Evolutionary conservation across 345 rosid genomes (phyloP).

Genomic region (Brassica nigra): DNA sequence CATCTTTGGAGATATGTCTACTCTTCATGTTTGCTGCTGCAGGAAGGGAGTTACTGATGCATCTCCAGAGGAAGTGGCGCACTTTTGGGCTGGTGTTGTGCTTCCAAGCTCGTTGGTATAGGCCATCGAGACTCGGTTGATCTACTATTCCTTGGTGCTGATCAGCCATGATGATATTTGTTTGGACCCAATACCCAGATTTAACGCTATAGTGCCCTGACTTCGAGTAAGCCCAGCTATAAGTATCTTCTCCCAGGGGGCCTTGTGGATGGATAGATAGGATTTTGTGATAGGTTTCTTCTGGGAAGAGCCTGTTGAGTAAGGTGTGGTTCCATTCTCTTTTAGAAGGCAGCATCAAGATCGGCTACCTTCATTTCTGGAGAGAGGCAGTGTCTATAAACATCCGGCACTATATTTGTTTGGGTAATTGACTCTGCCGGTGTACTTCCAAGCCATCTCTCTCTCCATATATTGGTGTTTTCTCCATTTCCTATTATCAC

Average conservation of each 20-base stretch:
- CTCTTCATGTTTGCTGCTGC: neutral
- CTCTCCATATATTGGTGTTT: neutral
- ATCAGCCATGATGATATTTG: too few relatives aligned
- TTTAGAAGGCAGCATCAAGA: too few relatives aligned
- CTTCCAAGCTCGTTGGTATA: neutral
- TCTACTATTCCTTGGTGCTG: too few relatives aligned
- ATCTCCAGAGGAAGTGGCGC: neutral
- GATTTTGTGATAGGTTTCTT: too few relatives aligned
- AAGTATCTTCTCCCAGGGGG: too few relatives aligned
- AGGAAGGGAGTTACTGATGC: neutral
- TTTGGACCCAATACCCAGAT: neutral
- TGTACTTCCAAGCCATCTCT: neutral
- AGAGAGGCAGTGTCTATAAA: neutral
- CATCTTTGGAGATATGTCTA: neutral
- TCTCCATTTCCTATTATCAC: neutral
- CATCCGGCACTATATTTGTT: too few relatives aligned
- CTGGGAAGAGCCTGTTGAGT: too few relatives aligned
- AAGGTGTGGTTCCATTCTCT: too few relatives aligned
- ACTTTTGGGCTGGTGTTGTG: neutral
- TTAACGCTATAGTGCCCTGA: neutral
- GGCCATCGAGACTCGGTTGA: neutral
- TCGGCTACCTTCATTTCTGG: neutral
- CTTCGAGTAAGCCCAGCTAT: neutral
- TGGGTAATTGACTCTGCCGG: neutral
- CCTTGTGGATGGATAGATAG: too few relatives aligned